Evolutionary conservation across 371 early-diverging fungal species (phyloP).

Genomic region (Mortierella sp.): DNA sequence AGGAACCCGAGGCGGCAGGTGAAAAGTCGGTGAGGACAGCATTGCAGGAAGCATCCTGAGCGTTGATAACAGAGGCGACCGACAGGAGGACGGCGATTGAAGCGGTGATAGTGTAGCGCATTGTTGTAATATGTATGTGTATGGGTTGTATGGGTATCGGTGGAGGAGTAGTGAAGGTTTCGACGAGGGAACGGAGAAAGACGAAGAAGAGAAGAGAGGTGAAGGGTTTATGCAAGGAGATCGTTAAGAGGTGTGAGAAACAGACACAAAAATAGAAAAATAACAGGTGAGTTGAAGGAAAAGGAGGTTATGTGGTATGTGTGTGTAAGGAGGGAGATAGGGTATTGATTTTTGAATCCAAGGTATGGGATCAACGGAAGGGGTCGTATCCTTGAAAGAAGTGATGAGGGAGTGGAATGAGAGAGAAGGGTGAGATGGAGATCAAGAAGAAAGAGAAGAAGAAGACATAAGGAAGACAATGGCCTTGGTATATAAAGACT

Average conservation of each 20-base stretch:
- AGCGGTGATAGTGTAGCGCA: constrained; percentile 36
- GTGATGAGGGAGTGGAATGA: neutral
- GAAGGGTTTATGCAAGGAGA: constrained; percentile 1
- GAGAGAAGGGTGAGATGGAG: neutral
- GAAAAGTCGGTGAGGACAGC: constrained; percentile 32
- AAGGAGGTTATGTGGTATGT: neutral
- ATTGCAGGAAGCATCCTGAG: constrained; percentile 47
- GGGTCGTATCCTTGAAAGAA: too few species aligned
- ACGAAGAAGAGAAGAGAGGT: neutral
- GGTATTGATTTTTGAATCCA: neutral
- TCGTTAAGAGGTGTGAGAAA: neutral
- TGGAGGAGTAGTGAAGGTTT: neutral
- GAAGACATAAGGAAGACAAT: constrained; percentile 7
- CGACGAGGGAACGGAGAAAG: neutral
- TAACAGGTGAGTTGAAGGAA: constrained; percentile 1
- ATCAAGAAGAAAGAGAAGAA: neutral
- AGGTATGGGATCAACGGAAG: constrained; percentile 9
- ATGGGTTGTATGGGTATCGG: neutral
- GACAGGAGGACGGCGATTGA: constrained; percentile 33
- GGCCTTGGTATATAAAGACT: too few species aligned
- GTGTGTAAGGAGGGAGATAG: neutral
- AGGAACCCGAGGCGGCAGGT: constrained; percentile 16
- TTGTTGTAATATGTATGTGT: constrained; percentile 11
- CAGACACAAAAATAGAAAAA: constrained; percentile 9
- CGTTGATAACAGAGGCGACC: constrained; percentile 30